phyloP scores from a whole-genome alignment of 1,139 yeast species.

The Lodderomyces elongisporus region DNA sequence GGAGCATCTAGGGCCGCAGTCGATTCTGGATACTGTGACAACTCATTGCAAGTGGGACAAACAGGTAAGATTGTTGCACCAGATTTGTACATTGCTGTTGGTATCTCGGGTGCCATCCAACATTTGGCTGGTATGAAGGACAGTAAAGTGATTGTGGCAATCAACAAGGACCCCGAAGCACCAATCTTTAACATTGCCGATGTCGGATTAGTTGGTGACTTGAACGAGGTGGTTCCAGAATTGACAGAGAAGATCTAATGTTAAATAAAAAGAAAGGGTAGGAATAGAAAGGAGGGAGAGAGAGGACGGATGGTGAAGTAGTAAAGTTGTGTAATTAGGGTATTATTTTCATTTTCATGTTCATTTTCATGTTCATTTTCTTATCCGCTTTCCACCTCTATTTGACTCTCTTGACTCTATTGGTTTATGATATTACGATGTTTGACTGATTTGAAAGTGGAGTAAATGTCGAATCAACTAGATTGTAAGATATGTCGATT shows the following conservation, averaged over 20 bases:
- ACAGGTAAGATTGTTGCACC: conserved; percentile 98
- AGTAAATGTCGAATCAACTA: too few species aligned
- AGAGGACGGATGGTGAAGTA: too few species aligned
- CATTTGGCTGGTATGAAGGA: conserved; percentile 99
- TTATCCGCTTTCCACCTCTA: too few species aligned
- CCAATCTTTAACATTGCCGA: conserved; percentile 92
- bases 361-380: too few species aligned
- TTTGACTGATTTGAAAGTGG: too few species aligned
- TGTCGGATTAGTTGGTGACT: conserved; percentile 83
- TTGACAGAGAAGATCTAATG: conserved; percentile 69
- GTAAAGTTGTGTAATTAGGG: too few species aligned
- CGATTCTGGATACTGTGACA: conserved; percentile 92
- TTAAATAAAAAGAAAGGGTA: too few species aligned
- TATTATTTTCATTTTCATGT: too few species aligned
- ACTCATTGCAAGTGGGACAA: conserved; percentile 97
- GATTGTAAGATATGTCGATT: too few species aligned
- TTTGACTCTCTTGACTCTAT: too few species aligned
- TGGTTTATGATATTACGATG: too few species aligned
- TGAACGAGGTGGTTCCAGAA: conserved; percentile 82
- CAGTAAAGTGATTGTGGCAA: conserved; percentile 87
- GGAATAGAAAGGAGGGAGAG: too few species aligned
- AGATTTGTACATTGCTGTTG: conserved; percentile 86
- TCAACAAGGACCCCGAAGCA: conserved; percentile 91
- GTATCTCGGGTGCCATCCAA: conserved; percentile 96
- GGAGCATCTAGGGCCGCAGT: conserved; percentile 99